phyloP scores from a whole-genome alignment of 352 stramenopile species.

The Phytophthora kernoviae region DNA sequence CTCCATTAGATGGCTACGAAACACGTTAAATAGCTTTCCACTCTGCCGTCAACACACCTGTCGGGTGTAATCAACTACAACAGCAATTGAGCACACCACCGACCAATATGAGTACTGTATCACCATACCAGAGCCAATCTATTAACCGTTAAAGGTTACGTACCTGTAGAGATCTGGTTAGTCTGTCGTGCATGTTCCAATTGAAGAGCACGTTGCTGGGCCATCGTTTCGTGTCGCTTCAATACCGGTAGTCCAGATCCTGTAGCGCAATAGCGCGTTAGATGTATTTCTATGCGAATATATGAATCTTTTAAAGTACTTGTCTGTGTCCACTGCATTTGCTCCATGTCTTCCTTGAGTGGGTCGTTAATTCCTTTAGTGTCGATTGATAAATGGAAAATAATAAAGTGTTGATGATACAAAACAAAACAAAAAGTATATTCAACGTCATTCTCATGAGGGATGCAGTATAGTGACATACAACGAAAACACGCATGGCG shows the following conservation, averaged over 20 bases:
- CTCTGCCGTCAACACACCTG: conserved; percentile 28
- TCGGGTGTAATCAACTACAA: conserved; percentile 54
- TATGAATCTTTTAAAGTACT: not conserved
- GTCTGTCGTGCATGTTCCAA: conserved; percentile 47
- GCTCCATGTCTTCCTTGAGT: no score
- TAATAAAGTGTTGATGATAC: not conserved
- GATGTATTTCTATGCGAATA: no score
- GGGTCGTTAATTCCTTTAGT: no score
- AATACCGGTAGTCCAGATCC: not conserved
- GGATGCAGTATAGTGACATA: no score
- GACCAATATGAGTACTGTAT: not conserved
- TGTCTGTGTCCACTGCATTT: not conserved
- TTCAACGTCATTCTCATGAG: not conserved
- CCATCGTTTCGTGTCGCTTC: conserved; percentile 35
- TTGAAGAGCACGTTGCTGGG: conserved; percentile 42
- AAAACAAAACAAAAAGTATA: not conserved
- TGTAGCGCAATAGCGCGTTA: no score
- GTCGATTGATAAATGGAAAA: no score
- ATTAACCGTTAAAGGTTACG: no score
- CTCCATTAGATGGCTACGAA: no score
- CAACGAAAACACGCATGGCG: conserved; percentile 35
- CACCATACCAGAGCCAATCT: not conserved
- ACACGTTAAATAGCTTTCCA: not conserved
- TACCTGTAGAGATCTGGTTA: conserved; percentile 49
- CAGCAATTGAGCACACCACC: not conserved